Base-by-base conservation (phyloP, 192 early-diverging fungal genomes). In the Linnemannia elongata region DNA sequence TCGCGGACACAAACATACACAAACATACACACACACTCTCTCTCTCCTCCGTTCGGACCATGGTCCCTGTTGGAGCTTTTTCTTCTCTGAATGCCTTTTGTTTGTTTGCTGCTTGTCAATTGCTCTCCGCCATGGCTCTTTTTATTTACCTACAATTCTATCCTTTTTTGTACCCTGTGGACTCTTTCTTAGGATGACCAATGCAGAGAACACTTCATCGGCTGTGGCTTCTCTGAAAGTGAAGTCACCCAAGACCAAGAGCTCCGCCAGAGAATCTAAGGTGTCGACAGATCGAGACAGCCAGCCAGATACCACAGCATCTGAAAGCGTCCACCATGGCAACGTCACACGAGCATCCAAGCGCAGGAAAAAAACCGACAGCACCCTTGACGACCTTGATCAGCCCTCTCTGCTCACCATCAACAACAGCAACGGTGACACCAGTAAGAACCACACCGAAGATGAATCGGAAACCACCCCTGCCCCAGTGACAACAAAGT, bases 291-390 rank as follows among this genome's bases (percentile, higher is more conserved):
- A 83, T 17, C 38, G 52, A 33, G 52, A 55, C 39, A 18, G 20
- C 30, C 76, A 55, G 17, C 60, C 27, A 13, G 36, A 33, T 17
- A 60, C n/a, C 33, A 69, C 44, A 75, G 66, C 57, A 57, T 27
- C 60, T 13, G 73, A 78, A 35, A 4, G 78, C 33, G 22, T n/a
- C 30, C 24, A 78, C 6, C 57, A 72, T 36, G 45, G 52, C 54
- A 78, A 77, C 33, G 55, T 17, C 41, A 76, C 74, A 24, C 70
- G 89, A 35, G n/a, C 60, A 27, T 82, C 81, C 30, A 88, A 88
- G 41, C 88, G 88, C 17, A 74, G 85, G 69, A 85, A 78, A 72
- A 80, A 71, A 68, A 72, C 69, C 6, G 82, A 79, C 9, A 81
- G 86, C 30, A 76, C 54, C 18, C 66, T 52, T 3, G 89, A 88